Conservation (phyloP, 306 rosid genomes). For the Rosa chinensis region DNA sequence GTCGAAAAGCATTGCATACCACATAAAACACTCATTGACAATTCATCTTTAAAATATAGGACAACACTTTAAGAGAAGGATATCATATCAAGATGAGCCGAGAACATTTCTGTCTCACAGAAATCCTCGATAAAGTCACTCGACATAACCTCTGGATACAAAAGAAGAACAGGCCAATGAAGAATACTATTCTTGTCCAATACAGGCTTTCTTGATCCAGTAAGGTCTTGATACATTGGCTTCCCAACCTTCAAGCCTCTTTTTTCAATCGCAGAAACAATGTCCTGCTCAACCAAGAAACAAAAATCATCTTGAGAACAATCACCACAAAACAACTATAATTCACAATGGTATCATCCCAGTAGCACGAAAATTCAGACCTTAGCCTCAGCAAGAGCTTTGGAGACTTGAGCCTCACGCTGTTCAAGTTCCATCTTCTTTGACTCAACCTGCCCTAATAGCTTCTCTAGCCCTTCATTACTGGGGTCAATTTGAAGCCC, state of each 20-base stretch:
- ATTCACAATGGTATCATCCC: not conserved
- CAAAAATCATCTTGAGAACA: constrained; percentile 21
- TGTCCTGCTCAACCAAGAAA: constrained; percentile 48
- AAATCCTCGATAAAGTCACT: constrained; percentile 95
- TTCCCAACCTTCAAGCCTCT: constrained; percentile 82
- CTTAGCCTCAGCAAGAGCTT: constrained; percentile 63
- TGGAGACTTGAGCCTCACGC: constrained; percentile 71
- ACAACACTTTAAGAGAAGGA: constrained; percentile 53
- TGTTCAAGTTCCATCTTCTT: constrained; percentile 59
- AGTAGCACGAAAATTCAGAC: constrained; percentile 32
- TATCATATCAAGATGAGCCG: constrained; percentile 86
- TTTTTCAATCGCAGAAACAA: constrained; percentile 57
- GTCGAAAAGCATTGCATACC: not conserved
- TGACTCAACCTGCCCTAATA: constrained; percentile 51
- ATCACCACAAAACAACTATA: constrained; percentile 23
- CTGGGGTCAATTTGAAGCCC: constrained; percentile 70
- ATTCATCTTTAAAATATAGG: not conserved
- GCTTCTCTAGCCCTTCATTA: constrained; percentile 69
- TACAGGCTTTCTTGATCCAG: constrained; percentile 67
- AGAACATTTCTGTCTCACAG: constrained; percentile 87
- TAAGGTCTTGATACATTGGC: constrained; percentile 67
- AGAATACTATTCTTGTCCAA: constrained; percentile 70
- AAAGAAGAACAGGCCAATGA: constrained; percentile 95
- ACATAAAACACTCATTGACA: constrained; percentile 8
- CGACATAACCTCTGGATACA: constrained; percentile 95